Percentiles rank a stretch among this genome's conserved stretches.
phyloP scores from a whole-genome alignment of 2,329 filamentous ascomycete species.

The Fusarium sp. region DNA sequence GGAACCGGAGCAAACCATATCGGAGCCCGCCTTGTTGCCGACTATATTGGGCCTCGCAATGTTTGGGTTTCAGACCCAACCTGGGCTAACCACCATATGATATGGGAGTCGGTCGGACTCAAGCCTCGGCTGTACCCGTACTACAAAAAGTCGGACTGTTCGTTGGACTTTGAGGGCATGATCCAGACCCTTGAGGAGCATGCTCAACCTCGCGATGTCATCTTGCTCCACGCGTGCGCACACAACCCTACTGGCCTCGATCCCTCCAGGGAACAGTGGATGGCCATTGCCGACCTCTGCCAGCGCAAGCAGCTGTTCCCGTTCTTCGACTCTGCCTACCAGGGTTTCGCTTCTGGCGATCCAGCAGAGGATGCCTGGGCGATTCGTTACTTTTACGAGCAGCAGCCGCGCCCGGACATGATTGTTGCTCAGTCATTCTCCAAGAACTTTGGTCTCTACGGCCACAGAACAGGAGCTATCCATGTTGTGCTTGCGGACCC shows the following conservation, averaged over 20 bases:
- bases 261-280: slow-evolving; percentile 92
- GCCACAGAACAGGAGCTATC: slow-evolving; percentile 93
- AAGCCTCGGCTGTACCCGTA: slow-evolving; percentile 87
- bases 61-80: slow-evolving; percentile 94
- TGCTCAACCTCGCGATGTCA: slow-evolving; percentile 80
- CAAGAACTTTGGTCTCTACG: slow-evolving; percentile 98
- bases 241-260: slow-evolving; percentile 99
- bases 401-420: slow-evolving; percentile 73
- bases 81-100: slow-evolving; percentile 98
- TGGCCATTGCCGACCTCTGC: slow-evolving; percentile 81
- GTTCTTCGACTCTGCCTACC: slow-evolving; percentile 98
- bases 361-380: slow-evolving; percentile 85
- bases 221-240: slow-evolving; percentile 92
- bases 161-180: slow-evolving; percentile 92
- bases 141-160: slow-evolving; percentile 86
- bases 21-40: slow-evolving; percentile 89
- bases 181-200: slow-evolving; percentile 68
- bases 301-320: slow-evolving; percentile 84
- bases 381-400: slow-evolving; percentile 83
- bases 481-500: slow-evolving; percentile 91
- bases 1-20: slow-evolving; percentile 95
- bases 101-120: slow-evolving; percentile 89
- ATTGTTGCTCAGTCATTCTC: slow-evolving; percentile 92
- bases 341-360: slow-evolving; percentile 94
- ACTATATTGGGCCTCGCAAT: slow-evolving; percentile 80